phyloP scores from a whole-genome alignment of 768 basidiomycete genomes.

The Amanita jacksonii region DNA sequence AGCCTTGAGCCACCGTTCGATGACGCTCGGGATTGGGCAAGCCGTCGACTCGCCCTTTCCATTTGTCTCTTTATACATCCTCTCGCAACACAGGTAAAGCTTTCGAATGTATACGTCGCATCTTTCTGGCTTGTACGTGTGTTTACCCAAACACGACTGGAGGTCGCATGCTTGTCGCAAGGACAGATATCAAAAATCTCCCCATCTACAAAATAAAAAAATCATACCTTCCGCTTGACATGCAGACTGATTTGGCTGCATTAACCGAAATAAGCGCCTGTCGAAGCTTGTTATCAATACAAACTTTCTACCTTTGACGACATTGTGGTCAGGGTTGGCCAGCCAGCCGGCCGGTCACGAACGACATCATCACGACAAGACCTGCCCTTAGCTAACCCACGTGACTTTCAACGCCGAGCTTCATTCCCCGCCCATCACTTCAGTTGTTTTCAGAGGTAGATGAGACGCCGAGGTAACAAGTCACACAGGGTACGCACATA shows the following conservation, averaged over 20 bases:
- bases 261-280: not conserved
- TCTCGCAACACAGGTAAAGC: conserved; percentile 54
- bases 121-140: conserved; percentile 56
- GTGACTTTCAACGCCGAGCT: conserved; percentile 1
- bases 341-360: no score
- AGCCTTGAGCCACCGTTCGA: conserved; percentile 50
- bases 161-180: conserved; percentile 45
- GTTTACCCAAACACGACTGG: conserved; percentile 51
- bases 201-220: not conserved
- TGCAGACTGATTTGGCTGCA: not conserved
- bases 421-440: not conserved
- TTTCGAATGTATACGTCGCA: conserved; percentile 42
- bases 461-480: conserved; percentile 53
- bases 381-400: conserved; percentile 4
- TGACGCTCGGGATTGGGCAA: conserved; percentile 45
- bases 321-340: not conserved
- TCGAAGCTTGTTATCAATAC: no score
- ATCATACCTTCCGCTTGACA: conserved; percentile 21
- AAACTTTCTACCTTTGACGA: not conserved
- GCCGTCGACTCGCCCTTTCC: conserved; percentile 42
- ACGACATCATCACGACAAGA: not conserved
- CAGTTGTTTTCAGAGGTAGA: no score
- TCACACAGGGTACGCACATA: conserved; percentile 51
- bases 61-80: conserved; percentile 39
- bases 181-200: not conserved